Evolutionary conservation across 441 rosid species (phyloP).

Genomic region (Adansonia rubrostipa): DNA sequence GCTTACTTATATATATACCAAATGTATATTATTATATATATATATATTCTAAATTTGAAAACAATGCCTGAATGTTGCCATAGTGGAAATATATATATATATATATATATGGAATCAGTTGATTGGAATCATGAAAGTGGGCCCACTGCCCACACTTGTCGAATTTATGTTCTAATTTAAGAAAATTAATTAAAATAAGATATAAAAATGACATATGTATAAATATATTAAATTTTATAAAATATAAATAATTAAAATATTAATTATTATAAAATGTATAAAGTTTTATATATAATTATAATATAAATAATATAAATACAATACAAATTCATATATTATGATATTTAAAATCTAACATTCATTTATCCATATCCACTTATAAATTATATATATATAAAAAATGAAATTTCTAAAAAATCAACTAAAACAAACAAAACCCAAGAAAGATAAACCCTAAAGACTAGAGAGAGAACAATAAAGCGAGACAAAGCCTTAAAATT

Average conservation of each 20-base stretch:
- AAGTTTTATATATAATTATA: too few species aligned
- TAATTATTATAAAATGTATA: too few species aligned
- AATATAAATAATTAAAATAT: too few species aligned
- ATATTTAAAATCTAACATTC: too few species aligned
- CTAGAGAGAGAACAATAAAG: conserved; percentile 15
- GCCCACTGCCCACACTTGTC: conserved; percentile 28
- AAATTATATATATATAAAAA: background rate
- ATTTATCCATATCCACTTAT: conserved; percentile 8
- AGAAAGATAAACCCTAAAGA: conserved; percentile 35
- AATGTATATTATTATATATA: background rate
- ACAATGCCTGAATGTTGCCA: conserved; percentile 30
- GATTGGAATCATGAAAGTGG: conserved; percentile 28
- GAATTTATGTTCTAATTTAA: conserved; percentile 28
- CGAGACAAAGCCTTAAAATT: conserved; percentile 26
- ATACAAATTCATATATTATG: too few species aligned
- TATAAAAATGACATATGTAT: too few species aligned
- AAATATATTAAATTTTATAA: too few species aligned
- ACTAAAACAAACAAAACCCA: conserved; percentile 28
- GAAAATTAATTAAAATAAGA: too few species aligned
- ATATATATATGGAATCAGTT: too few species aligned
- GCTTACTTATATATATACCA: background rate
- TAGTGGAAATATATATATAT: conserved; percentile 12
- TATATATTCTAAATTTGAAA: conserved; percentile 19
- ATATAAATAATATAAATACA: too few species aligned
- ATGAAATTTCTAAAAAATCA: background rate